These are phyloP conservation scores for Tylopilus balloui DNA, from an alignment of 768 basidiomycete genomes.

Conservation along the genomic window DNA sequence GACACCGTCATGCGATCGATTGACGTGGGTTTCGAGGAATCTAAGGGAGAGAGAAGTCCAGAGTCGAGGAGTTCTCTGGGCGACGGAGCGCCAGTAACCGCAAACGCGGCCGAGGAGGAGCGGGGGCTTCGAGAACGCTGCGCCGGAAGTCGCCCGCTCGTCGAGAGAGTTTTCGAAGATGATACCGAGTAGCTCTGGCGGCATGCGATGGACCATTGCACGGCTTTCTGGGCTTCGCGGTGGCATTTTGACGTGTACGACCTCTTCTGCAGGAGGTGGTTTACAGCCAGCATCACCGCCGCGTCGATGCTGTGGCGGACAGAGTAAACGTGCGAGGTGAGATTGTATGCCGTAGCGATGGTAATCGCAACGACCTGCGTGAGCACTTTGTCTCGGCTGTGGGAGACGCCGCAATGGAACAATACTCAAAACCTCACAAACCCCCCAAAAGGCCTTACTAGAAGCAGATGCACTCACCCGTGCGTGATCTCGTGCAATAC, in stretches of 20 bases:
- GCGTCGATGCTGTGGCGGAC: neutral
- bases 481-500: neutral
- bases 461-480: constrained; percentile 9
- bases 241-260: neutral
- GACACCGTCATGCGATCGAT: constrained; percentile 19
- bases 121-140: constrained; percentile 12
- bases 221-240: neutral
- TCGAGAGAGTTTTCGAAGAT: constrained; percentile 24
- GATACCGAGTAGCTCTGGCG: constrained; percentile 38
- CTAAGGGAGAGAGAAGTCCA: constrained; percentile 25
- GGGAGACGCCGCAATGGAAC: constrained; percentile 1
- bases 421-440: neutral
- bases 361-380: neutral
- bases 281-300: neutral
- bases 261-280: neutral
- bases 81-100: constrained; percentile 22
- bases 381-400: neutral
- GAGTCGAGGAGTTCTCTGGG: constrained; percentile 16
- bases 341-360: neutral
- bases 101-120: constrained; percentile 27
- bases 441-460: neutral
- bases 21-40: constrained; percentile 19
- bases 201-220: constrained; percentile 12
- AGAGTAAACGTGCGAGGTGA: neutral
- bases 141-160: neutral